Conservation (phyloP, 1,284 basidiomycete species). For the Schizophyllum commune region DNA sequence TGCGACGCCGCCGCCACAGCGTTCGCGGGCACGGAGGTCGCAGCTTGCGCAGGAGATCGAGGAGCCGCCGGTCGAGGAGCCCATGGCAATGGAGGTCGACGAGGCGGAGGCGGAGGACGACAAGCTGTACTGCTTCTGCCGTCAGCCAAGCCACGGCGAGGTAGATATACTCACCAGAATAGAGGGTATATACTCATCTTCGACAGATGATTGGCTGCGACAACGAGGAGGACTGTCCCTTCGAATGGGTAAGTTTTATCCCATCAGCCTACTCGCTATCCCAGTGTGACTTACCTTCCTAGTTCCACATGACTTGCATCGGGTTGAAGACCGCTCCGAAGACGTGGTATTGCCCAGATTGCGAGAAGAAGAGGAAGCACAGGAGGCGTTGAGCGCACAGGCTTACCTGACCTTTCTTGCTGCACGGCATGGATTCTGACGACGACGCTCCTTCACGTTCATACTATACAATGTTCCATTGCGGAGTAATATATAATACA, state of each 20-base stretch:
- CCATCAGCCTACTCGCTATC: not conserved
- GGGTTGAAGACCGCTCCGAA: slow-evolving; percentile 37
- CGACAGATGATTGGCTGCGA: slow-evolving; percentile 42
- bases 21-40: slow-evolving; percentile 11
- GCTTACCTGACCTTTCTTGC: not conserved
- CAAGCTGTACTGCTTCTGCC: slow-evolving; percentile 39
- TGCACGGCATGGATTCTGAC: not conserved
- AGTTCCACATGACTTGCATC: slow-evolving; percentile 40
- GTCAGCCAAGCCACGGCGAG: slow-evolving; percentile 41
- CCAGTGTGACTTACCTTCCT: not conserved
- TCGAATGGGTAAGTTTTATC: slow-evolving; percentile 33
- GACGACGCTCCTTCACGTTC: not conserved
- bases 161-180: slow-evolving; percentile 17
- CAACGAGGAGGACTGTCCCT: slow-evolving; percentile 33
- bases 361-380: slow-evolving; percentile 21
- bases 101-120: slow-evolving; percentile 28
- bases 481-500: not conserved
- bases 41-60: slow-evolving; percentile 25
- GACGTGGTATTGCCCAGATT: slow-evolving; percentile 37
- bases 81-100: slow-evolving; percentile 24
- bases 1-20: slow-evolving; percentile 17
- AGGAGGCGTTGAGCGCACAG: slow-evolving; percentile 12
- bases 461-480: not conserved
- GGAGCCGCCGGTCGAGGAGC: slow-evolving; percentile 34
- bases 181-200: not conserved